Conservation (phyloP, 495 filamentous ascomycete genomes). For the Amphirosellinia nigrospora region DNA sequence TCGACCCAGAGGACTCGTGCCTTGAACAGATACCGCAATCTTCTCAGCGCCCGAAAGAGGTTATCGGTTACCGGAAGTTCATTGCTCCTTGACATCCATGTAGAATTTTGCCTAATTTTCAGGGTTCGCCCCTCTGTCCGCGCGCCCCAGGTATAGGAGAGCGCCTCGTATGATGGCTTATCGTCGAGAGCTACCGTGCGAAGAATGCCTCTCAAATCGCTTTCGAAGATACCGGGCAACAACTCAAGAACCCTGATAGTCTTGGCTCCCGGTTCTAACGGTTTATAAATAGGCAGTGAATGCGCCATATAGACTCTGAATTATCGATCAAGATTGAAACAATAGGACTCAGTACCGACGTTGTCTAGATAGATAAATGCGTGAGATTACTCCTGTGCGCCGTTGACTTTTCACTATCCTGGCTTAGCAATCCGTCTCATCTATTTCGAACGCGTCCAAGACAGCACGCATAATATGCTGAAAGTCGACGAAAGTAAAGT, state of each 20-base stretch:
- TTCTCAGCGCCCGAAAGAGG: background rate
- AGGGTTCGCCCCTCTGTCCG: background rate
- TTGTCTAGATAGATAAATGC: background rate
- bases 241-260: background rate
- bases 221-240: background rate
- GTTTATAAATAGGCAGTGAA: background rate
- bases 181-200: background rate
- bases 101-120: background rate
- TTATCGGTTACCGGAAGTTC: constrained; percentile 4
- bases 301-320: background rate
- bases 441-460: background rate
- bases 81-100: background rate
- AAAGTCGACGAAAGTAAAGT: background rate
- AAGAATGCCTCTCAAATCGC: background rate
- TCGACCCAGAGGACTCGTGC: constrained; percentile 9
- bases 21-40: constrained; percentile 2
- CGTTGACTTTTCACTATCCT: background rate
- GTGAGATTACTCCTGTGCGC: background rate
- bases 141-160: constrained; percentile 18
- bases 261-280: background rate
- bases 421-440: background rate
- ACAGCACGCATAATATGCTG: background rate
- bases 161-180: constrained; percentile 18
- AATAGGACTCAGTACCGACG: background rate
- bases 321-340: background rate